Conservation (phyloP, 306 rosid genomes). For the Datisca glomerata region DNA sequence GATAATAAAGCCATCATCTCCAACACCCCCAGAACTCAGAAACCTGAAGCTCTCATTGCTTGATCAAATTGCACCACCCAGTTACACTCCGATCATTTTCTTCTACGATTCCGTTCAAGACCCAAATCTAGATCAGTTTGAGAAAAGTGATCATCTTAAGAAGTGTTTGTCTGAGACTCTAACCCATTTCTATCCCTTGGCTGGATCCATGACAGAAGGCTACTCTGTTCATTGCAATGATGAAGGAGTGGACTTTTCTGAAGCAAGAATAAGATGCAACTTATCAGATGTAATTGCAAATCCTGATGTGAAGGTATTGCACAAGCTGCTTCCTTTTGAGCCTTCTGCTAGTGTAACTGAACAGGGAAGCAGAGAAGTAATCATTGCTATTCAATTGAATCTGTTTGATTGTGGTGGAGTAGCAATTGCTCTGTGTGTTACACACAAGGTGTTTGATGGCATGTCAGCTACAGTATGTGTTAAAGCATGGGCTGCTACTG, state of each 20-base stretch:
- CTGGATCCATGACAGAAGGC: conserved; percentile 9
- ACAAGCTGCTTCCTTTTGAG: conserved; percentile 3
- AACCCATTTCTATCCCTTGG: conserved; percentile 14
- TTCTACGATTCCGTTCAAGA: neutral
- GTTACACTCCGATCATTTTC: conserved; percentile 25
- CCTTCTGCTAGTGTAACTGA: neutral
- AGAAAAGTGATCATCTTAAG: conserved; percentile 4
- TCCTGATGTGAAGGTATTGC: conserved; percentile 3
- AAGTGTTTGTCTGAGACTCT: conserved; percentile 13
- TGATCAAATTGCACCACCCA: conserved; percentile 23
- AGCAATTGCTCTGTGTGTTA: neutral
- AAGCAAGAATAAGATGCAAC: conserved; percentile 3
- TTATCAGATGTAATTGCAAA: conserved; percentile 1
- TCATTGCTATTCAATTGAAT: conserved; percentile 3
- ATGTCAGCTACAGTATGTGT: neutral
- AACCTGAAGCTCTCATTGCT: conserved; percentile 25
- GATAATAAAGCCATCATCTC: conserved; percentile 24
- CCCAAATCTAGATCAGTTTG: neutral
- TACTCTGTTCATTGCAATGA: conserved; percentile 20
- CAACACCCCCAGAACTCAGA: conserved; percentile 25
- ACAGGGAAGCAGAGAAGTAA: neutral
- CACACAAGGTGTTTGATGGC: conserved; percentile 7
- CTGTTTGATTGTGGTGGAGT: conserved; percentile 7
- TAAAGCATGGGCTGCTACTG: conserved; percentile 8
- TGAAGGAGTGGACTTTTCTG: conserved; percentile 11